phyloP scores from a whole-genome alignment of 2,329 filamentous ascomycete species.

The Aspergillus sp. region DNA sequence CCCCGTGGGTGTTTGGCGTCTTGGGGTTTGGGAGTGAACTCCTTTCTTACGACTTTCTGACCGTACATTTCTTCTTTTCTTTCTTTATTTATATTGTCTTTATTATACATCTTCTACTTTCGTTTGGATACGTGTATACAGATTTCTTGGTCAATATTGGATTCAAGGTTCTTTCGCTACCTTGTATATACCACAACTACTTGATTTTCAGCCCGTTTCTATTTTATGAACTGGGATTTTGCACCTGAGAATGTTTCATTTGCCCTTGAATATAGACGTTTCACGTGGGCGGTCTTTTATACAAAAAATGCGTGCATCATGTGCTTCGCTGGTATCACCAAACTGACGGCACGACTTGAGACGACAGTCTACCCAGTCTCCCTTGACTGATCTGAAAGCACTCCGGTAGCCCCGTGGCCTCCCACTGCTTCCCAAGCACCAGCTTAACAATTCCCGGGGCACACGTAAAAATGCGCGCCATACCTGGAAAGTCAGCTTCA shows the following conservation, averaged over 20 bases:
- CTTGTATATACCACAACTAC: not conserved
- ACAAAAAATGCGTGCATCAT: no score
- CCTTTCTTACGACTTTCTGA: not conserved
- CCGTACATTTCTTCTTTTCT: not conserved
- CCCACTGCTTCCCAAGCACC: slow-evolving; percentile 33
- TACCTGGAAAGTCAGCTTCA: slow-evolving; percentile 7
- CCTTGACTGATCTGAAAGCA: slow-evolving; percentile 30
- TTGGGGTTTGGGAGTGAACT: not conserved
- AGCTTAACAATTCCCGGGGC: slow-evolving; percentile 41
- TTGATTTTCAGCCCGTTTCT: not conserved
- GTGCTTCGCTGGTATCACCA: slow-evolving; percentile 6
- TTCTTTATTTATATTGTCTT: not conserved
- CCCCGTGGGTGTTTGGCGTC: not conserved
- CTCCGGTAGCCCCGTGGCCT: slow-evolving; percentile 31
- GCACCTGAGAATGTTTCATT: not conserved
- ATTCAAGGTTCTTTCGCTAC: not conserved
- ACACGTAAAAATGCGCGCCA: slow-evolving; percentile 45
- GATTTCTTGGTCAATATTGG: not conserved
- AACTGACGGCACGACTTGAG: slow-evolving; percentile 12
- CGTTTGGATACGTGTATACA: not conserved
- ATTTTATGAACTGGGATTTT: not conserved
- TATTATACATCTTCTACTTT: not conserved
- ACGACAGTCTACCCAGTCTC: slow-evolving; percentile 14
- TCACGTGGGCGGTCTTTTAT: not conserved
- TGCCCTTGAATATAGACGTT: not conserved